phyloP scores from a whole-genome alignment of 129 eudicot genomes.

The Tagetes patula region DNA sequence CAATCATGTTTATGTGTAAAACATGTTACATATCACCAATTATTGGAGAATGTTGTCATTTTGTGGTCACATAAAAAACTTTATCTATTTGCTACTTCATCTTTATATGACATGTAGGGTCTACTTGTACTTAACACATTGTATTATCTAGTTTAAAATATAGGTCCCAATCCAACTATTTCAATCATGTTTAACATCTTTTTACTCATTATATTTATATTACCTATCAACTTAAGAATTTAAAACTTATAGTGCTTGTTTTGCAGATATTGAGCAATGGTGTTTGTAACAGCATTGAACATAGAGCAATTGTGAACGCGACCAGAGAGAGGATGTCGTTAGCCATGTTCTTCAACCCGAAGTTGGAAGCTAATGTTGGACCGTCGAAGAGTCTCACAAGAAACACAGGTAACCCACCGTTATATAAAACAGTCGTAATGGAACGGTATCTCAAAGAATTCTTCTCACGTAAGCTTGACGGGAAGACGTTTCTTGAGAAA shows the following conservation, averaged over 20 bases:
- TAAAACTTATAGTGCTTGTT: neutral
- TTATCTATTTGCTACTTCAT: neutral
- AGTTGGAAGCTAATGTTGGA: conserved; percentile 39
- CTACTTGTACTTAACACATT: neutral
- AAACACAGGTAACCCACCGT: conserved; percentile 26
- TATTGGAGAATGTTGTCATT: conserved; percentile 25
- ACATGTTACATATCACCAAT: conserved; percentile 14
- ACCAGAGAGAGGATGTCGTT: conserved; percentile 30
- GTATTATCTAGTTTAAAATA: too few relatives aligned
- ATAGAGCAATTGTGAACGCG: conserved; percentile 36
- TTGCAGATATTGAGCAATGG: conserved; percentile 47
- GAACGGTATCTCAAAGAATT: conserved; percentile 38
- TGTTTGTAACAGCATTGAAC: conserved; percentile 37
- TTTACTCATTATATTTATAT: too few relatives aligned
- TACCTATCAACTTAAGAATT: too few relatives aligned
- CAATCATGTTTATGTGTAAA: conserved; percentile 15
- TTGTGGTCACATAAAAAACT: neutral
- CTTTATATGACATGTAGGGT: neutral
- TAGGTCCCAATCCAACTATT: too few relatives aligned
- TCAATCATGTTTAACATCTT: too few relatives aligned
- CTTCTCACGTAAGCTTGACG: conserved; percentile 44
- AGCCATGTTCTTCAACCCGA: conserved; percentile 43
- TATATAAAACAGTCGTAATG: conserved; percentile 31
- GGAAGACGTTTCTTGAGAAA: conserved; percentile 35
- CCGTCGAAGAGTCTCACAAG: conserved; percentile 32